These are phyloP conservation scores for Capsicum chinense DNA, from an alignment of 257 asterid species.

Conservation along the genomic window DNA sequence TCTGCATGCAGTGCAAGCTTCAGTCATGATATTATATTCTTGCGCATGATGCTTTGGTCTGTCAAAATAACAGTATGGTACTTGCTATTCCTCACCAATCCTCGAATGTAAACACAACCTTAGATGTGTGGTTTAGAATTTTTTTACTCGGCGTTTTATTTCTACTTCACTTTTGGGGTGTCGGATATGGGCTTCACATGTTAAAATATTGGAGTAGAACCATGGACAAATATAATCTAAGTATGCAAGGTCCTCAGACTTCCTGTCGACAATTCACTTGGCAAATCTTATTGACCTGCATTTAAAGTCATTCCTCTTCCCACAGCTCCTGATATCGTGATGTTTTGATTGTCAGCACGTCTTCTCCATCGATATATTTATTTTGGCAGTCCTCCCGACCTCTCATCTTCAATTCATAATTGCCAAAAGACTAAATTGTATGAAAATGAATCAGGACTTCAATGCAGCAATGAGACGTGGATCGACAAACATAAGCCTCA, in stretches of 20 bases:
- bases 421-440: constrained; percentile 24
- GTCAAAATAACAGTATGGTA: not conserved
- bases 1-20: constrained; percentile 12
- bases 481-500: constrained; percentile 72
- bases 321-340: constrained; percentile 19
- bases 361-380: not conserved
- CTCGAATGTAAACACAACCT: not conserved
- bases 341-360: constrained; percentile 8
- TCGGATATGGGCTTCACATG: not conserved
- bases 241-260: not conserved
- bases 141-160: not conserved
- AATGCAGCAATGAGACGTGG: constrained; percentile 66
- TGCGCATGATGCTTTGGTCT: constrained; percentile 23
- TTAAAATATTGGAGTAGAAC: not conserved
- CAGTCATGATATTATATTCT: not conserved
- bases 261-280: not conserved
- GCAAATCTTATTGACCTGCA: constrained; percentile 5
- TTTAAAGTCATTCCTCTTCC: not conserved
- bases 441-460: constrained; percentile 47
- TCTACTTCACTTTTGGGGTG: not conserved
- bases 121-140: not conserved
- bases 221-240: not conserved
- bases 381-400: not conserved
- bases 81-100: not conserved
- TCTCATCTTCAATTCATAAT: not conserved